Base-by-base conservation (phyloP, 148 eudicot species). In the Oxyria digyna region DNA sequence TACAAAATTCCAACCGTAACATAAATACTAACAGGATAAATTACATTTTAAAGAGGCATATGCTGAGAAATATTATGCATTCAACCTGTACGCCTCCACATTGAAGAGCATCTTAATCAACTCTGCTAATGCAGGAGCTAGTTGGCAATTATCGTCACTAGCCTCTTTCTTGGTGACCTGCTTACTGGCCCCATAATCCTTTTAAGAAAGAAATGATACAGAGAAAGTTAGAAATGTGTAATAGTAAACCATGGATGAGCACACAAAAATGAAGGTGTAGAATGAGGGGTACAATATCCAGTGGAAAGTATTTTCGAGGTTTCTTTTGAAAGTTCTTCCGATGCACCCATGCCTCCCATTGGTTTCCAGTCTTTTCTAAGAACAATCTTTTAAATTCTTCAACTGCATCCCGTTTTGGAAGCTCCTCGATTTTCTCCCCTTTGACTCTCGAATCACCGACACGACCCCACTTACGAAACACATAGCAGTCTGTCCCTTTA, bases 401-500 rank as follows among this genome's bases (percentile, higher is more conserved):
- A 70, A 87, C 80, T 18, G 97, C 99, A 68, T 85, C 96, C 32
- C 78, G 75, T 76, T 81, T 91, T 55, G 87, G 66, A 84, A 88
- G 76, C 59, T 85, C 83, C 4, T 95, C 96, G 42, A 91, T 69
- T 77, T 91, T 95, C 74, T 17, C 73, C 67, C 87, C 82, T 66
- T 97, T 96, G 70, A 94, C 85, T 73, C 84, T 90, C 15, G 87
- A 84, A 69, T 78, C 85, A 67, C 99, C 99, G 73, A 91, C 96
- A 62, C 97, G 89, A 43, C 99, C 99, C 99, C 99, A 95, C 76
- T 95, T 95, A 26, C 99, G 93, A 67, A 91, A 95, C 9, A 95
- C 91, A 76, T 84, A 78, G 77, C 99, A 95, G n/a, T 76, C 85
- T 69, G 81, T 77, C 29, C 99, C 85, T 76, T 87, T 88, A 69